Conservation (phyloP, 2,329 filamentous ascomycete species). For the Sporothrix variecibatus region DNA sequence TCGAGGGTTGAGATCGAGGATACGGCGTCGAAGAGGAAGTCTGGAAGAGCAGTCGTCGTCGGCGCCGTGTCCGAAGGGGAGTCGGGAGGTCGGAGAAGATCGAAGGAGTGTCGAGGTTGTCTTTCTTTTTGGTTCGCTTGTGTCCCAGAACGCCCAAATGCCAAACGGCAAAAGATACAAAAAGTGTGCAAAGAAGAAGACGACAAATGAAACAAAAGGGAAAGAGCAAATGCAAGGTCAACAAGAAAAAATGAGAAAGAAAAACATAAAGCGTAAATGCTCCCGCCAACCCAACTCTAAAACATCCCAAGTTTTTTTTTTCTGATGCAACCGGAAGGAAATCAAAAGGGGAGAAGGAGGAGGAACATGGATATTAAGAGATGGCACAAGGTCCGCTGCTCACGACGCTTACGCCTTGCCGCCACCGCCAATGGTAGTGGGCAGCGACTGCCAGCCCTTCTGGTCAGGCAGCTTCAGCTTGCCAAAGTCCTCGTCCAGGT, state of each 20-base stretch:
- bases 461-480: constrained; percentile 62
- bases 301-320: neutral
- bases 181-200: neutral
- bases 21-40: neutral
- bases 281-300: constrained; percentile 18
- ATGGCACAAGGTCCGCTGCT: neutral
- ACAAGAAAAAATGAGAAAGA: neutral
- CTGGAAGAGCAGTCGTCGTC: neutral
- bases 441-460: constrained; percentile 56
- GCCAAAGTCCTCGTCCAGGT: constrained; percentile 92
- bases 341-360: neutral
- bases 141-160: constrained; percentile 20
- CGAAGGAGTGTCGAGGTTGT: neutral
- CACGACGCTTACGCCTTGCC: constrained; percentile 7
- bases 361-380: neutral
- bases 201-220: neutral
- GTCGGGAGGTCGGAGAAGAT: neutral
- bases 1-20: neutral
- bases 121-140: constrained; percentile 20
- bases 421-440: constrained; percentile 48
- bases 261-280: constrained; percentile 21
- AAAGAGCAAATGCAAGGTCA: constrained; percentile 6
- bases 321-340: constrained; percentile 18
- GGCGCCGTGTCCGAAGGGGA: neutral
- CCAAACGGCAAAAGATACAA: constrained; percentile 8